phyloP scores from a whole-genome alignment of 345 rosid species.

The Arabis hirsuta region DNA sequence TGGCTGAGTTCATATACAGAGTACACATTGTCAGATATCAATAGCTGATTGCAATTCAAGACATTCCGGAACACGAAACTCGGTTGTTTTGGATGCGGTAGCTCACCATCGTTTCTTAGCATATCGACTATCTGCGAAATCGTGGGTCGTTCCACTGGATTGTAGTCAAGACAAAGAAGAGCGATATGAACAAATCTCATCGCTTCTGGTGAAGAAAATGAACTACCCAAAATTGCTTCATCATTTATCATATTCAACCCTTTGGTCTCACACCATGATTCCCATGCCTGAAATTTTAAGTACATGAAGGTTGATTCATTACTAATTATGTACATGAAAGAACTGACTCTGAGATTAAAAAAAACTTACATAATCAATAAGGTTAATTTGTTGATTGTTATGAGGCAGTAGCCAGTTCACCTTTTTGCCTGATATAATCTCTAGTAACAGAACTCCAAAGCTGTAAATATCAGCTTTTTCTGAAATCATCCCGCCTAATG shows the following conservation, averaged over 20 bases:
- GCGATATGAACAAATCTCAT: slow-evolving; percentile 55
- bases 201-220: slow-evolving; percentile 36
- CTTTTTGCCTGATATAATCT: slow-evolving; percentile 54
- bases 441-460: slow-evolving; percentile 51
- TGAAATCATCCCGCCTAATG: slow-evolving; percentile 51
- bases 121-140: slow-evolving; percentile 55
- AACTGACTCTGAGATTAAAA: background rate
- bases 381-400: slow-evolving; percentile 40
- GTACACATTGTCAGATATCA: no score
- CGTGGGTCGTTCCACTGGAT: slow-evolving; percentile 50
- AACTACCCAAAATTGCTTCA: slow-evolving; percentile 19
- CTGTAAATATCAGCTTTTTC: slow-evolving; percentile 58
- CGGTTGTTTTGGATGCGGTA: background rate
- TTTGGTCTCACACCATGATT: slow-evolving; percentile 47
- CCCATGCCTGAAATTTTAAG: slow-evolving; percentile 51
- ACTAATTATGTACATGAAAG: no score
- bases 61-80: no score
- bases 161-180: slow-evolving; percentile 55
- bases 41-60: no score
- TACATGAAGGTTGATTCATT: background rate
- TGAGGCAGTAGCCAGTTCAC: slow-evolving; percentile 40
- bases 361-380: slow-evolving; percentile 48
- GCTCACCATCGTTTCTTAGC: slow-evolving; percentile 48
- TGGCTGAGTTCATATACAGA: no score
- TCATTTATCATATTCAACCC: slow-evolving; percentile 47